Percentiles rank a stretch among this genome's conserved stretches.
These are phyloP conservation scores for Auriscalpium orientale DNA, from an alignment of 768 basidiomycete genomes.

Conservation along the genomic window DNA sequence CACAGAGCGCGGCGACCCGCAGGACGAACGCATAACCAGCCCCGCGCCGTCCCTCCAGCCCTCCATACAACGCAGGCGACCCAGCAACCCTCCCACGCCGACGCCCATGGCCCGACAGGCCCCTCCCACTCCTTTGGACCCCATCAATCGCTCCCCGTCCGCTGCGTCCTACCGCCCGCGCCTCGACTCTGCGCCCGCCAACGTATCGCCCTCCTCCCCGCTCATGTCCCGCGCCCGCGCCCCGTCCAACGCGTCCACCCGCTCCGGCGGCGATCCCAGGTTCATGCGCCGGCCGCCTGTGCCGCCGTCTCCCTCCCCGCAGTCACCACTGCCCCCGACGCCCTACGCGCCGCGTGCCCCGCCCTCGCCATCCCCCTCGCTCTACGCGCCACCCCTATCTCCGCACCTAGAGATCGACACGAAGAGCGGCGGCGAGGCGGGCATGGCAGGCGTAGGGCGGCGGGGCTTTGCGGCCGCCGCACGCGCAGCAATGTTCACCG, in stretches of 20 bases:
- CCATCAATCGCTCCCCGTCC: background rate
- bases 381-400: background rate
- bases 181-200: background rate
- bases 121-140: background rate
- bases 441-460: conserved; percentile 89
- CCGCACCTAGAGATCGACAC: conserved; percentile 46
- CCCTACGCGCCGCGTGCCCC: background rate
- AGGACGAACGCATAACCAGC: background rate
- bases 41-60: background rate
- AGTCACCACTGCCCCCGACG: background rate
- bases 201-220: background rate
- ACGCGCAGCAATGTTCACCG: conserved; percentile 47
- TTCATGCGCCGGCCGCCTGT: conserved; percentile 4
- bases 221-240: conserved; percentile 12
- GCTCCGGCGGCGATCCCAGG: conserved; percentile 5
- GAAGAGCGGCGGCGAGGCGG: conserved; percentile 67
- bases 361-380: conserved; percentile 7
- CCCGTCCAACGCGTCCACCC: conserved; percentile 17
- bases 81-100: background rate
- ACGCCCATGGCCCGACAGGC: background rate
- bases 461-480: conserved; percentile 75
- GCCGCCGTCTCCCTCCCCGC: conserved; percentile 4
- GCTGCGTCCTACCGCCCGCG: background rate
- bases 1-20: background rate
- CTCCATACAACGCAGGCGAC: no score